Evolutionary conservation across 2,329 filamentous ascomycete species (phyloP).

Genomic region (Drechmeria coniospora): DNA sequence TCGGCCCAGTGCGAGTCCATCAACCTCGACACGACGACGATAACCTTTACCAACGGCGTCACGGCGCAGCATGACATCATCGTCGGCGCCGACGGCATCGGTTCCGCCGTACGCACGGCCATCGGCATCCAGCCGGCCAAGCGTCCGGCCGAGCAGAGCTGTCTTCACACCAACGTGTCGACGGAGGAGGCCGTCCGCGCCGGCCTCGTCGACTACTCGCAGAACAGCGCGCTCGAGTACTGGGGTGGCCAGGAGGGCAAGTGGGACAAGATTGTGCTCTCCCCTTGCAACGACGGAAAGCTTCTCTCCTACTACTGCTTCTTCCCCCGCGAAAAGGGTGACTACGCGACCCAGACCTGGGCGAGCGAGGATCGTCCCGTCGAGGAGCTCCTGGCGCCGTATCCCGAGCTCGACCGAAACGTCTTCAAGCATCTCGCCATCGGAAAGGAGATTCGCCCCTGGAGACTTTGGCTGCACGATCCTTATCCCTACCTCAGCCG

Average conservation of each 20-base stretch:
- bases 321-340: conserved; percentile 39
- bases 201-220: conserved; percentile 47
- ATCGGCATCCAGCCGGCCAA: conserved; percentile 48
- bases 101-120: conserved; percentile 45
- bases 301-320: conserved; percentile 57
- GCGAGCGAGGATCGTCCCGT: conserved; percentile 33
- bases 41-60: conserved; percentile 38
- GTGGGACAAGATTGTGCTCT: conserved; percentile 56
- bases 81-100: conserved; percentile 52
- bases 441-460: conserved; percentile 46
- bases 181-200: conserved; percentile 43
- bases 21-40: conserved; percentile 30
- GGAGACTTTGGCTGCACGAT: conserved; percentile 46
- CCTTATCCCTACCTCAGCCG: conserved; percentile 44
- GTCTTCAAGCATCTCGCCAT: conserved; percentile 42
- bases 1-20: conserved; percentile 28
- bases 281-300: conserved; percentile 50
- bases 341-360: conserved; percentile 48
- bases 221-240: conserved; percentile 48
- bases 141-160: conserved; percentile 43
- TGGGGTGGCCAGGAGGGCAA: conserved; percentile 51
- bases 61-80: conserved; percentile 40
- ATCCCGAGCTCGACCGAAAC: conserved; percentile 41
- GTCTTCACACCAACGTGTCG: conserved; percentile 48
- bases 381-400: conserved; percentile 45